Evolutionary conservation across 2,329 filamentous ascomycete species (phyloP).

Genomic region (Hypoxylon sp.): DNA sequence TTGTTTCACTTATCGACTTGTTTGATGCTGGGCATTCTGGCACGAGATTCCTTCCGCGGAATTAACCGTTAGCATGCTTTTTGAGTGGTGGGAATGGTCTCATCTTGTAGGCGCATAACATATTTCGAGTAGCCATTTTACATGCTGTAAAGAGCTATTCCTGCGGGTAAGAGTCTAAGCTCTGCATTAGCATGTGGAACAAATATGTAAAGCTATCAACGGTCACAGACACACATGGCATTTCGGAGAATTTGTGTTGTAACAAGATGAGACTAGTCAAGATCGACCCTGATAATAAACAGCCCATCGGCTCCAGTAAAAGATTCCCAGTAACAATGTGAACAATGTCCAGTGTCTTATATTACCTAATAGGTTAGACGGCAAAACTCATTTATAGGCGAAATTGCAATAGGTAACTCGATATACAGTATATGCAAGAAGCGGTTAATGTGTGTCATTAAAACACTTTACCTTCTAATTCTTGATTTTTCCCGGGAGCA

Average conservation of each 20-base stretch:
- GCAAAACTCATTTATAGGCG: slow-evolving; percentile 1
- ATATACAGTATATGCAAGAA: slow-evolving; percentile 27
- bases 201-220: neutral
- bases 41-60: slow-evolving; percentile 9
- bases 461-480: slow-evolving; percentile 5
- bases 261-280: slow-evolving; percentile 15
- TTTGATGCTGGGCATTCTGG: slow-evolving; percentile 23
- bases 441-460: neutral
- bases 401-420: slow-evolving; percentile 13
- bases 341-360: neutral
- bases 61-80: neutral
- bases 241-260: slow-evolving; percentile 42
- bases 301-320: neutral
- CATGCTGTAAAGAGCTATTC: neutral
- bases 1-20: slow-evolving; percentile 19
- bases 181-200: slow-evolving; percentile 16
- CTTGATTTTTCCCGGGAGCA: slow-evolving; percentile 6
- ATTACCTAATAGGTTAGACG: slow-evolving; percentile 22
- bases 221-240: neutral
- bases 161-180: slow-evolving; percentile 10
- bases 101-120: neutral
- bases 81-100: neutral
- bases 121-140: neutral
- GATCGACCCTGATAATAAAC: slow-evolving; percentile 25
- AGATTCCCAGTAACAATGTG: slow-evolving; percentile 1